Percentiles rank a stretch among this genome's conserved stretches.
These are phyloP conservation scores for Phytophthora cactorum DNA, from an alignment of 352 stramenopile genomes.

Conservation along the genomic window DNA sequence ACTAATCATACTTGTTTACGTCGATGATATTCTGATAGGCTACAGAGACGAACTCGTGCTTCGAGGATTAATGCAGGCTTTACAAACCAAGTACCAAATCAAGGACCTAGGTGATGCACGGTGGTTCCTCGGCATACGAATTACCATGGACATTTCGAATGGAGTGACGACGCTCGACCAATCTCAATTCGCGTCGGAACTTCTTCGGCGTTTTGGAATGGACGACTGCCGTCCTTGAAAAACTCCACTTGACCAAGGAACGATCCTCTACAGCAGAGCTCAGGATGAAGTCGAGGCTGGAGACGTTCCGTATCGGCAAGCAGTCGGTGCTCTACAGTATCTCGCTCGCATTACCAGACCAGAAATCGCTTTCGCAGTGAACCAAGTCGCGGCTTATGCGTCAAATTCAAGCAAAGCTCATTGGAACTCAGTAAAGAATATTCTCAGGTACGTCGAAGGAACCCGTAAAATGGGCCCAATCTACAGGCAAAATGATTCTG, in stretches of 20 bases:
- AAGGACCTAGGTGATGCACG: neutral
- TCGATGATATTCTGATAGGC: constrained; percentile 11
- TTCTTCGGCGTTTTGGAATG: constrained; percentile 9
- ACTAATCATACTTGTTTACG: constrained; percentile 9
- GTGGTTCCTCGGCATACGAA: constrained; percentile 9
- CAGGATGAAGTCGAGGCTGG: neutral
- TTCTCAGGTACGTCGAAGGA: constrained; percentile 12
- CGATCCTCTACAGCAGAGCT: neutral
- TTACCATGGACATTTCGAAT: neutral
- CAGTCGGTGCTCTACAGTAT: constrained; percentile 6
- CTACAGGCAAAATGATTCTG: neutral
- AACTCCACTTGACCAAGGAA: neutral
- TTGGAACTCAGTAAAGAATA: constrained; percentile 21
- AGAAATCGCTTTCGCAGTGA: constrained; percentile 10
- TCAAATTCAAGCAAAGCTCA: neutral
- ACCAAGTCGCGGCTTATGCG: constrained; percentile 7
- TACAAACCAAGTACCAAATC: constrained; percentile 1
- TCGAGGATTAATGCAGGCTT: neutral
- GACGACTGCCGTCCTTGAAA: constrained; percentile 1
- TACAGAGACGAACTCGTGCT: neutral
- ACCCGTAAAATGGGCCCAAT: neutral
- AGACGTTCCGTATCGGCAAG: constrained; percentile 8
- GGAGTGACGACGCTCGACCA: constrained; percentile 5
- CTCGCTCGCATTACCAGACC: constrained; percentile 4
- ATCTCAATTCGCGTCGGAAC: neutral